phyloP scores from a whole-genome alignment of 768 basidiomycete genomes.

The Daedaleopsis sinensis region DNA sequence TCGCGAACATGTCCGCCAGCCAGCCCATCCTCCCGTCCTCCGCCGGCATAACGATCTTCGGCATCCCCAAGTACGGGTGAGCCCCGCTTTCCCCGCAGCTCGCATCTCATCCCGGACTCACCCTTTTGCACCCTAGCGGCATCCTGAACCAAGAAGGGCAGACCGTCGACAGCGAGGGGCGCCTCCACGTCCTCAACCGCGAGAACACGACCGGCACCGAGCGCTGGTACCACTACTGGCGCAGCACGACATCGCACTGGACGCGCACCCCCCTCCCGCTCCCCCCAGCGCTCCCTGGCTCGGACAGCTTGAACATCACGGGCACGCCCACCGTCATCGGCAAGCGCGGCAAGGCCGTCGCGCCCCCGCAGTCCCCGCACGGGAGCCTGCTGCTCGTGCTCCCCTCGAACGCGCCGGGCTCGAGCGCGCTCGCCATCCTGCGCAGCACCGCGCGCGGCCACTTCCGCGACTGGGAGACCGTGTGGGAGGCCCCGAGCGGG shows the following conservation, averaged over 20 bases:
- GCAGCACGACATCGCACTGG: constrained; percentile 32
- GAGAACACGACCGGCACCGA: constrained; percentile 40
- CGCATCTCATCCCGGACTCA: background rate
- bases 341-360: constrained; percentile 40
- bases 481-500: constrained; percentile 35
- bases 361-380: constrained; percentile 14
- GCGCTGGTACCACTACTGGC: constrained; percentile 35
- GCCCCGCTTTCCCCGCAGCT: background rate
- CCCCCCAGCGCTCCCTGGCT: constrained; percentile 23
- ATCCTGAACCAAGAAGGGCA: constrained; percentile 41
- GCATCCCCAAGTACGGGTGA: constrained; percentile 41
- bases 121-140: constrained; percentile 20
- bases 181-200: constrained; percentile 39
- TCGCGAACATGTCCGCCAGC: constrained; percentile 29
- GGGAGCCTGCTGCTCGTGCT: constrained; percentile 32
- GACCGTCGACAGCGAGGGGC: constrained; percentile 31
- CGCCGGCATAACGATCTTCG: constrained; percentile 38
- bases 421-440: constrained; percentile 36
- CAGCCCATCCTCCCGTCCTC: constrained; percentile 37
- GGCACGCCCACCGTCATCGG: constrained; percentile 40
- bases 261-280: constrained; percentile 37
- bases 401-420: constrained; percentile 39
- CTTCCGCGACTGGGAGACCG: constrained; percentile 37
- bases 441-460: constrained; percentile 33
- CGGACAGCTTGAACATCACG: constrained; percentile 41